These are phyloP conservation scores for Globisporangium alternatum DNA, from an alignment of 352 stramenopile genomes.

Conservation along the genomic window DNA sequence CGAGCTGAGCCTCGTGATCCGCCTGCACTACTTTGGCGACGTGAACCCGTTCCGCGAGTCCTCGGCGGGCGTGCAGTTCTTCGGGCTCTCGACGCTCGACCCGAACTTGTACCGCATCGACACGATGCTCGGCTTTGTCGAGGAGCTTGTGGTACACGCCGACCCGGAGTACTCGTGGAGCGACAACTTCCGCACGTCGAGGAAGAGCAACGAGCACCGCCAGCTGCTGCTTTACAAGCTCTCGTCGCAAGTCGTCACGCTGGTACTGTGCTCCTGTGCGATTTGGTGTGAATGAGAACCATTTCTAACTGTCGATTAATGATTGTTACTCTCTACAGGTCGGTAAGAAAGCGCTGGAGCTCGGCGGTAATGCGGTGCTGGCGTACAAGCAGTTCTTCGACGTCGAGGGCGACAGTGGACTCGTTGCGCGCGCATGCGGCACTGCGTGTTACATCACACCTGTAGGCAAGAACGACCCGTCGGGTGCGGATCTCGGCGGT, in stretches of 20 bases:
- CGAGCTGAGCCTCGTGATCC: slow-evolving; percentile 94
- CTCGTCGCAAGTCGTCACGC: slow-evolving; percentile 78
- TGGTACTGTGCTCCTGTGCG: slow-evolving; percentile 25
- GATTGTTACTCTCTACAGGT: slow-evolving; percentile 60
- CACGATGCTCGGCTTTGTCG: slow-evolving; percentile 91
- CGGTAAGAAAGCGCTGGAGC: slow-evolving; percentile 95
- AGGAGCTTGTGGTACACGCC: slow-evolving; percentile 96
- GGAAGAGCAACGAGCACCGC: slow-evolving; percentile 95
- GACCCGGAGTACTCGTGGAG: slow-evolving; percentile 98
- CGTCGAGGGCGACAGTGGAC: slow-evolving; percentile 97
- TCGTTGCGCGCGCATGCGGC: slow-evolving; percentile 96
- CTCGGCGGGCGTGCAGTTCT: slow-evolving; percentile 97
- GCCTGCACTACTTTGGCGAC: slow-evolving; percentile 96
- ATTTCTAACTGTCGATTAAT: background rate
- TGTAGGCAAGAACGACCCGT: slow-evolving; percentile 52
- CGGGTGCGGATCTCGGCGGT: background rate
- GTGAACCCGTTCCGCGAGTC: slow-evolving; percentile 97
- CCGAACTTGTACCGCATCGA: slow-evolving; percentile 86
- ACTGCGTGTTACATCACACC: slow-evolving; percentile 86
- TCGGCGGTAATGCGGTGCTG: slow-evolving; percentile 97
- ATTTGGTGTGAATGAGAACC: background rate
- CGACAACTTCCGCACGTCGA: slow-evolving; percentile 91
- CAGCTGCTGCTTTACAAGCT: slow-evolving; percentile 96
- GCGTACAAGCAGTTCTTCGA: slow-evolving; percentile 99
- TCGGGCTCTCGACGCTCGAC: slow-evolving; percentile 94